A percentile compares a stretch with the other conserved stretches of the same genome.
phyloP scores from a whole-genome alignment of 805 yeast genomes.

The Yamadazyma endophytica region DNA sequence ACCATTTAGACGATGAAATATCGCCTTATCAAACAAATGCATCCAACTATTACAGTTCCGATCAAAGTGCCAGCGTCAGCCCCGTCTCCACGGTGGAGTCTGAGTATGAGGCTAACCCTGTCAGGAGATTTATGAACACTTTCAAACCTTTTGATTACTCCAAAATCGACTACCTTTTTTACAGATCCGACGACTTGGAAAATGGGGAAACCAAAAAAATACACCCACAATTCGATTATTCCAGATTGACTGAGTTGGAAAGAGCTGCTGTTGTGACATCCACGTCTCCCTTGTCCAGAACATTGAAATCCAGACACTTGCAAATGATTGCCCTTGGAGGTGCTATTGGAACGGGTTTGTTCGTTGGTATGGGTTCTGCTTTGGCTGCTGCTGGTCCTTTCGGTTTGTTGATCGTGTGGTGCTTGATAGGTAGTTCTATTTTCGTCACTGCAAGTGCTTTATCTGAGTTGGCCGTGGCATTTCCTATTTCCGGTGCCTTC shows the following conservation, averaged over 20 bases:
- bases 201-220: constrained; percentile 2
- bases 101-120: constrained; percentile 13
- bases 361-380: constrained; percentile 60
- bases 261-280: constrained; percentile 31
- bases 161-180: constrained; percentile 11
- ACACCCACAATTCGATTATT: constrained; percentile 25
- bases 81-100: constrained; percentile 4
- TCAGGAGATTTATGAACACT: constrained; percentile 16
- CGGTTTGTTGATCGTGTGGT: constrained; percentile 54
- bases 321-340: constrained; percentile 22
- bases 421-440: constrained; percentile 50
- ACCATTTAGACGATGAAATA: constrained; percentile 3
- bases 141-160: constrained; percentile 27
- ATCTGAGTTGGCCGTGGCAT: constrained; percentile 56
- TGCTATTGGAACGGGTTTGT: constrained; percentile 42
- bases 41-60: background rate
- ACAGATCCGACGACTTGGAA: constrained; percentile 7
- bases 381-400: constrained; percentile 61
- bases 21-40: constrained; percentile 8
- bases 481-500: constrained; percentile 64
- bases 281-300: constrained; percentile 26
- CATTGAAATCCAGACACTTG: constrained; percentile 14
- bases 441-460: constrained; percentile 54
- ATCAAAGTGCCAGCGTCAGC: constrained; percentile 1
- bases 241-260: constrained; percentile 24